Evolutionary conservation across 352 stramenopile genomes (phyloP).

Genomic region (Phytopythium delawarense): DNA sequence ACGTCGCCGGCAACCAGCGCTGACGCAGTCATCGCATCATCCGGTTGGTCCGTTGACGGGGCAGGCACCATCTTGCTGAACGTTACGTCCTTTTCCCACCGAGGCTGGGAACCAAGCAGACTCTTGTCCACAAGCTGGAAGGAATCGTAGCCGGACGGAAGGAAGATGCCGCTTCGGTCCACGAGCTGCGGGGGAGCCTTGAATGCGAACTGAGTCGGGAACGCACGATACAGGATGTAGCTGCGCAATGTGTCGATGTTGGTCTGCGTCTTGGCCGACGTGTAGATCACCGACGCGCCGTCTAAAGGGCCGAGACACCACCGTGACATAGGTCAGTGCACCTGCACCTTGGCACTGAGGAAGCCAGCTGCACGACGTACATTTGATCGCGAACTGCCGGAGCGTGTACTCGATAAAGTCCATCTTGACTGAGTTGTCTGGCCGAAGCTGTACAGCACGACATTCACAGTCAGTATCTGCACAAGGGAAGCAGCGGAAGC

Average conservation of each 20-base stretch:
- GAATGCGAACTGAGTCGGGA: conserved; percentile 70
- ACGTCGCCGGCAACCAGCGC: conserved; percentile 39
- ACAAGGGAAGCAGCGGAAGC: neutral
- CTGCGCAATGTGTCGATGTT: conserved; percentile 73
- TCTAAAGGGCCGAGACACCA: conserved; percentile 24
- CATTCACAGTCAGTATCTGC: neutral
- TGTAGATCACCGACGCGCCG: conserved; percentile 74
- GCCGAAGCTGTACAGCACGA: conserved; percentile 34
- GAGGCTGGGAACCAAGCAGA: conserved; percentile 65
- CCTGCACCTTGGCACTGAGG: neutral
- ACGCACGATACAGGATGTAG: conserved; percentile 74
- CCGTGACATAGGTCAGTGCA: conserved; percentile 10
- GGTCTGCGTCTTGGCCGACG: conserved; percentile 67
- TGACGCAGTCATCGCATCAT: conserved; percentile 27
- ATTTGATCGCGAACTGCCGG: conserved; percentile 74
- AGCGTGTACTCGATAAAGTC: conserved; percentile 83
- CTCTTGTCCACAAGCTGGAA: conserved; percentile 72
- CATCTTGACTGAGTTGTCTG: conserved; percentile 82
- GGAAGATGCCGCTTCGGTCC: conserved; percentile 63
- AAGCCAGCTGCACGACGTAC: conserved; percentile 24
- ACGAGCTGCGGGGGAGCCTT: conserved; percentile 63
- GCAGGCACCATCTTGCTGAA: conserved; percentile 79
- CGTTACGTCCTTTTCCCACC: conserved; percentile 68
- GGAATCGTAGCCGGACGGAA: conserved; percentile 78
- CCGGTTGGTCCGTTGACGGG: conserved; percentile 27